Evolutionary conservation across 768 basidiomycete genomes (phyloP).

Genomic region (Hypholoma sublateritium): DNA sequence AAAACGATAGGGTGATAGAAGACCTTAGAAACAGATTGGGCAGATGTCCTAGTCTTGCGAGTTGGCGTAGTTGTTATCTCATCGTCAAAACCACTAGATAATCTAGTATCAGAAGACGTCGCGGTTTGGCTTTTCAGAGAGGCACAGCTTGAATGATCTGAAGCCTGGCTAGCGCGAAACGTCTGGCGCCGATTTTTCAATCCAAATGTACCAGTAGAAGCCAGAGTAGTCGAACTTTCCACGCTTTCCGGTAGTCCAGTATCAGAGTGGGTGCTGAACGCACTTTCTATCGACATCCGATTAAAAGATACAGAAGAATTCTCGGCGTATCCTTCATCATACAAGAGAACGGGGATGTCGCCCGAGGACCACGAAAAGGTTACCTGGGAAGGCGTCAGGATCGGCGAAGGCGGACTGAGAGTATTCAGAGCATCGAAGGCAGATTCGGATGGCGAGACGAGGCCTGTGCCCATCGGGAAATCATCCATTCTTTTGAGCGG

Average conservation of each 20-base stretch:
- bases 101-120: no score
- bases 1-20: conserved; percentile 7
- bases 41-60: not conserved
- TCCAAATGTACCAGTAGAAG: conserved; percentile 22
- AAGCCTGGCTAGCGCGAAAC: not conserved
- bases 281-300: not conserved
- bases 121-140: not conserved
- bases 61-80: no score
- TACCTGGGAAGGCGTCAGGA: conserved; percentile 38
- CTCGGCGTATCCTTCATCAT: conserved; percentile 30
- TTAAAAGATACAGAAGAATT: not conserved
- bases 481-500: conserved; percentile 11
- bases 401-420: conserved; percentile 45
- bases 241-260: conserved; percentile 4
- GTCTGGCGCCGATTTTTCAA: not conserved
- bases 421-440: conserved; percentile 37
- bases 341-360: conserved; percentile 51
- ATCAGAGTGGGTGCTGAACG: not conserved
- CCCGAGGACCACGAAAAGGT: conserved; percentile 39
- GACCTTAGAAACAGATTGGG: not conserved
- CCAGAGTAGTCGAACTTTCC: conserved; percentile 17
- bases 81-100: no score
- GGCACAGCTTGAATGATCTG: not conserved
- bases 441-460: conserved; percentile 39
- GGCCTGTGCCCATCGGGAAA: conserved; percentile 19